Conservation (phyloP, 148 eudicot species). For the Spergularia bocconei region DNA sequence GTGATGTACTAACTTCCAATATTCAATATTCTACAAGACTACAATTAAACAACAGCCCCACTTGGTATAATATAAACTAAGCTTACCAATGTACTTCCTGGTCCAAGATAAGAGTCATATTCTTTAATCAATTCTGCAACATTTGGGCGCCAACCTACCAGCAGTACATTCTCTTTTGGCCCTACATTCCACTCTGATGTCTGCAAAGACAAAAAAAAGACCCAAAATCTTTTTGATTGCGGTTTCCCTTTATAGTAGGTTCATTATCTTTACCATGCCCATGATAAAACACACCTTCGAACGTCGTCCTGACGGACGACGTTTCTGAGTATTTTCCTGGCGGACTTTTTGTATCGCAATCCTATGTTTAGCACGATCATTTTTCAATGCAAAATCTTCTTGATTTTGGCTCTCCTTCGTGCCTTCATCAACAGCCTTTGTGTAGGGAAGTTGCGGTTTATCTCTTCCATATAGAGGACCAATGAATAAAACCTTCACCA, state of each 20-base stretch:
- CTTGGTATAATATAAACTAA: not conserved
- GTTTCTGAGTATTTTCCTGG: constrained; percentile 46
- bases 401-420: constrained; percentile 26
- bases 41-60: not conserved
- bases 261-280: not conserved
- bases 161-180: constrained; percentile 73
- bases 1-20: not conserved
- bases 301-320: constrained; percentile 44
- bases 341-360: constrained; percentile 41
- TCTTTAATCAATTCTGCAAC: constrained; percentile 82
- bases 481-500: constrained; percentile 72
- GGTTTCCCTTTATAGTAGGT: not conserved
- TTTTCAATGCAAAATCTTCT: constrained; percentile 27
- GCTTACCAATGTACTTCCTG: constrained; percentile 90
- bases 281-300: constrained; percentile 56
- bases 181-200: constrained; percentile 65
- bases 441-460: constrained; percentile 41
- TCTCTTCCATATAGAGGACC: constrained; percentile 65
- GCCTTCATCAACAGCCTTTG: constrained; percentile 31
- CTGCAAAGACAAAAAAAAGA: constrained; percentile 33
- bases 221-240: not conserved
- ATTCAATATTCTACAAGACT: not conserved
- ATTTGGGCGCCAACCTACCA: constrained; percentile 94
- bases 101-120: constrained; percentile 90
- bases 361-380: constrained; percentile 29